phyloP scores from a whole-genome alignment of 306 rosid genomes.

The Spatholobus suberectus region DNA sequence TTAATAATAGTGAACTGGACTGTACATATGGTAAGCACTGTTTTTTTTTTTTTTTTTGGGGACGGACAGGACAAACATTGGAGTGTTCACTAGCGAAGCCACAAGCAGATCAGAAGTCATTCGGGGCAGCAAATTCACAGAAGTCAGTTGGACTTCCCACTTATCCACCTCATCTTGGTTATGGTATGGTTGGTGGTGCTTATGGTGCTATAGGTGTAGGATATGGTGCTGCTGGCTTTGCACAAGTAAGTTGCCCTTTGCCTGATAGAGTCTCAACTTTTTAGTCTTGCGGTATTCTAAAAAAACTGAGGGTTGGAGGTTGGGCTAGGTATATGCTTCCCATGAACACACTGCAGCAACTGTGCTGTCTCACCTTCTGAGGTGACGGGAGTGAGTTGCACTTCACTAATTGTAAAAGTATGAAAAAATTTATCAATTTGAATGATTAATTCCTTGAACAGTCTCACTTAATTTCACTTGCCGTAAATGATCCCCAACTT shows the following conservation, averaged over 20 bases:
- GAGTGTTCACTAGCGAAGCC: conserved; percentile 83
- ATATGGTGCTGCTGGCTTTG: conserved; percentile 63
- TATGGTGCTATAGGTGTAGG: conserved; percentile 65
- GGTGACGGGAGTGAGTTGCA: conserved; percentile 3
- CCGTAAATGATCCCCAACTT: not conserved
- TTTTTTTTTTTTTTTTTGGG: conserved; percentile 16
- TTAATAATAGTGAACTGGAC: not conserved
- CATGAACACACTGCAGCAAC: not conserved
- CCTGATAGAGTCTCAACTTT: not conserved
- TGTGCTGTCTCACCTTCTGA: conserved; percentile 10
- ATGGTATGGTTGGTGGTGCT: conserved; percentile 64
- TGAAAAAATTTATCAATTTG: not conserved
- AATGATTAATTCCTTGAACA: conserved; percentile 5
- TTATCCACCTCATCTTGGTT: conserved; percentile 64
- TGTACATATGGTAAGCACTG: conserved; percentile 9
- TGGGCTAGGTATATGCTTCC: not conserved
- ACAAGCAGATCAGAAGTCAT: conserved; percentile 65
- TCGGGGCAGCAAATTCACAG: conserved; percentile 51
- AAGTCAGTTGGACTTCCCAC: conserved; percentile 53
- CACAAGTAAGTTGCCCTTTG: conserved; percentile 60
- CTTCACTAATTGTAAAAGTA: not conserved
- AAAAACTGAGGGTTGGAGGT: not conserved
- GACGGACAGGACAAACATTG: conserved; percentile 65
- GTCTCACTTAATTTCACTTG: not conserved
- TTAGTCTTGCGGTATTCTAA: not conserved